These are phyloP conservation scores for Rhodosporidiobolus odoratus DNA, from an alignment of 768 basidiomycete genomes.

Conservation along the genomic window DNA sequence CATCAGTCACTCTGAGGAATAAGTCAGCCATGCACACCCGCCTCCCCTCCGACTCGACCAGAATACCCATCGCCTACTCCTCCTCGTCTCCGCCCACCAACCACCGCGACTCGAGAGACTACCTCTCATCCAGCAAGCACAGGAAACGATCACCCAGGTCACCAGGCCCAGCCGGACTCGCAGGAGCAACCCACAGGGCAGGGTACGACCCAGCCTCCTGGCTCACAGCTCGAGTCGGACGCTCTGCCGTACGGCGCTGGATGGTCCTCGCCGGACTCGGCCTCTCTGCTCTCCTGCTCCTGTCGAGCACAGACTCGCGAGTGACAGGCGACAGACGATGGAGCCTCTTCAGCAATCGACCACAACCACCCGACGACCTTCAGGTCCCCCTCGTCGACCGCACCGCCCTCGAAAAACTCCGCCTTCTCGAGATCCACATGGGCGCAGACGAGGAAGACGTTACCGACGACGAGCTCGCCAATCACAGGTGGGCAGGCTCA, in stretches of 20 bases:
- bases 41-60: not conserved
- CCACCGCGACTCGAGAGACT: not conserved
- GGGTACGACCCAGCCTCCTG: not conserved
- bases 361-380: not conserved
- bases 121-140: not conserved
- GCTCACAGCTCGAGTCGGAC: not conserved
- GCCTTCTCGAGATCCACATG: slow-evolving; percentile 38
- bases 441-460: slow-evolving; percentile 31
- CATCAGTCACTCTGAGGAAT: not conserved
- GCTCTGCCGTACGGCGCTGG: not conserved
- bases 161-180: too few relatives aligned
- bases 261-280: slow-evolving; percentile 1
- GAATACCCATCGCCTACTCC: not conserved
- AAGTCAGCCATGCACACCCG: not conserved
- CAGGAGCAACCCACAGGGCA: not conserved
- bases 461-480: not conserved
- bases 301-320: too few relatives aligned
- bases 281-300: not conserved
- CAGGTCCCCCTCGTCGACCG: slow-evolving; percentile 23
- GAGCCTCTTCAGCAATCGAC: not conserved
- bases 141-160: not conserved
- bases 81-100: not conserved
- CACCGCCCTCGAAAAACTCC: slow-evolving; percentile 36
- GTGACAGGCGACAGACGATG: not conserved
- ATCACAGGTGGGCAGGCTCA: not conserved